A percentile compares a stretch with the other conserved stretches of the same genome.
These are phyloP conservation scores for Passalora sequoiae DNA, from an alignment of 2,329 filamentous ascomycete genomes.

Conservation along the genomic window DNA sequence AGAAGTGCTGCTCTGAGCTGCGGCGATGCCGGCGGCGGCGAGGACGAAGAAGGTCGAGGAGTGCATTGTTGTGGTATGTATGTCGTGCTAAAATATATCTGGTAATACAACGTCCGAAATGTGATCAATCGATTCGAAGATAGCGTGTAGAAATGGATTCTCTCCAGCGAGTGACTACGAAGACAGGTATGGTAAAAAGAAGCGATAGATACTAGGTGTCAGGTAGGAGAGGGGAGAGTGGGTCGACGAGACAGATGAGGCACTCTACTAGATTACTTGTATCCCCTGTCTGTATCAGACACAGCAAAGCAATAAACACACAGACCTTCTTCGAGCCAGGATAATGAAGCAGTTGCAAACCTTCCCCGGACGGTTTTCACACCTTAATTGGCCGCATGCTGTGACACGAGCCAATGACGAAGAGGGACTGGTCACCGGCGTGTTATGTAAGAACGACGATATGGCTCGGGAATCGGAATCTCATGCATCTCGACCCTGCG, in stretches of 20 bases:
- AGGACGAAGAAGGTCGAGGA: conserved; percentile 23
- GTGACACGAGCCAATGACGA: neutral
- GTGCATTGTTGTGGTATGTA: conserved; percentile 12
- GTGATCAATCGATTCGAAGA: too few relatives aligned
- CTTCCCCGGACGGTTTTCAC: neutral
- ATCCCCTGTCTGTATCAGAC: neutral
- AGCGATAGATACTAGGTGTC: neutral
- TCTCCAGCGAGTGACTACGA: neutral
- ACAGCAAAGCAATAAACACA: conserved; percentile 4
- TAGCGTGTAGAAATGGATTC: too few relatives aligned
- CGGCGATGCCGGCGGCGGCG: conserved; percentile 37
- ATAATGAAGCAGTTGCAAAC: neutral
- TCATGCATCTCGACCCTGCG: neutral
- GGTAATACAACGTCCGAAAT: neutral
- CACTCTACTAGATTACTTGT: neutral
- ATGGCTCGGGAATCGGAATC: neutral
- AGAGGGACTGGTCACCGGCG: neutral
- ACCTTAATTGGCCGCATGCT: neutral
- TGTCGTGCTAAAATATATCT: neutral
- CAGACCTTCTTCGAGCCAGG: neutral
- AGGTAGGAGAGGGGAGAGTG: neutral
- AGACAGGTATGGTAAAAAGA: neutral
- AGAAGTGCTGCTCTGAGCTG: conserved; percentile 38
- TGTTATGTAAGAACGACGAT: neutral
- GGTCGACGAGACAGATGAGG: neutral